These are phyloP conservation scores for Dictyophora rubrovolvata DNA, from an alignment of 768 basidiomycete genomes.

Conservation along the genomic window DNA sequence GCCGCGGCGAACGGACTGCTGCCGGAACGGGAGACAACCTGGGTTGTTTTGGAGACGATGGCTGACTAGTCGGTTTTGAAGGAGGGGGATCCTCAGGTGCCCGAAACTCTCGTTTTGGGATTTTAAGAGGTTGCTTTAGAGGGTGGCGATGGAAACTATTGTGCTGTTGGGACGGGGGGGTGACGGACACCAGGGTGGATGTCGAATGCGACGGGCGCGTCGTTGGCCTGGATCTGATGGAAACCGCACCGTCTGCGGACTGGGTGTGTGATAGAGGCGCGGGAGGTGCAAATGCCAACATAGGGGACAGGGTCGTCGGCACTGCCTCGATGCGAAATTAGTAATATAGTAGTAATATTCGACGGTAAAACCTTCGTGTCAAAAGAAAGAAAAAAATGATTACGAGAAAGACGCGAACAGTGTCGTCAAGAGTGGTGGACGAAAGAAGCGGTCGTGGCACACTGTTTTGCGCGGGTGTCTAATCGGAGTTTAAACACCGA, in stretches of 20 bases:
- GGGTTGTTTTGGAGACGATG: background rate
- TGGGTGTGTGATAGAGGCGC: conserved; percentile 4
- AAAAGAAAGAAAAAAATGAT: background rate
- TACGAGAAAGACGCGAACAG: background rate
- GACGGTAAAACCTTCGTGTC: background rate
- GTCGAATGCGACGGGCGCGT: conserved; percentile 2
- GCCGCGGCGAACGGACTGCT: background rate
- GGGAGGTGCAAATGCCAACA: conserved; percentile 8
- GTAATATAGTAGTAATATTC: background rate
- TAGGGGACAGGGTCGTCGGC: background rate
- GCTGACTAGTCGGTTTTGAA: background rate
- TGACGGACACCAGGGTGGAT: background rate
- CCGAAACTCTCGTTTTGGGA: background rate
- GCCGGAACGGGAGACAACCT: background rate
- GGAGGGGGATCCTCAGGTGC: background rate
- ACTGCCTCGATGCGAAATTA: background rate
- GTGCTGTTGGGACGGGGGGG: background rate
- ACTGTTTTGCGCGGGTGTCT: background rate
- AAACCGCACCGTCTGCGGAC: conserved; percentile 2
- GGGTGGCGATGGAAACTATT: background rate
- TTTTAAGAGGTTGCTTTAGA: background rate
- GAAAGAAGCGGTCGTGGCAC: background rate
- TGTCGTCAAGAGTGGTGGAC: background rate
- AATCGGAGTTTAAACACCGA: background rate
- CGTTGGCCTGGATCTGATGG: conserved; percentile 6